Conservation (phyloP, 345 rosid species). For the Erodium maritimum region DNA sequence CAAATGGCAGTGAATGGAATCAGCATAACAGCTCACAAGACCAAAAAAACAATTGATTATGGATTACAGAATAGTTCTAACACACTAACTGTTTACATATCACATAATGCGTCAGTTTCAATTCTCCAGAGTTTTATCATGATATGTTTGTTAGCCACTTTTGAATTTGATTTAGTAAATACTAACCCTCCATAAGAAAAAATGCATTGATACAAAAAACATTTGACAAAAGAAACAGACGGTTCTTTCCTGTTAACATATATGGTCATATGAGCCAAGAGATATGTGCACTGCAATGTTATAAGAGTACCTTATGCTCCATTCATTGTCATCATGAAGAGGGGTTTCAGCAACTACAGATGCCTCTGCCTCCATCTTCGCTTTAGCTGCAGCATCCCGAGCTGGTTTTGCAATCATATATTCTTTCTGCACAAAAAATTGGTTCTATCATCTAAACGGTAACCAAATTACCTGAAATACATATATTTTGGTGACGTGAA, state of each 20-base stretch:
- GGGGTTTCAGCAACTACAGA: constrained; percentile 31
- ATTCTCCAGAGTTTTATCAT: not conserved
- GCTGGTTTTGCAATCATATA: constrained; percentile 62
- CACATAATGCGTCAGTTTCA: not conserved
- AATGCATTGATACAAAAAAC: not conserved
- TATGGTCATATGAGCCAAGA: not conserved
- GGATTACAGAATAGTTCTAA: not conserved
- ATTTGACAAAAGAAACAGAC: not conserved
- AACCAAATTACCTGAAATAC: constrained; percentile 6
- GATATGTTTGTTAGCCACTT: not conserved
- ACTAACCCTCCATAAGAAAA: not conserved
- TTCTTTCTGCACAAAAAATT: constrained; percentile 47
- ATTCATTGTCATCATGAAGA: constrained; percentile 78
- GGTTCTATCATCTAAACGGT: constrained; percentile 1
- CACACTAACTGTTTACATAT: not conserved
- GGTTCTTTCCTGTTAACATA: not conserved
- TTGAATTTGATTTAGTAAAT: not conserved
- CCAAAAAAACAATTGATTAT: not conserved
- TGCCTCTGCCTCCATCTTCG: constrained; percentile 72
- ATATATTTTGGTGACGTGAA: constrained; percentile 7
- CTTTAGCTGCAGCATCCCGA: constrained; percentile 84
- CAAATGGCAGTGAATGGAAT: too few species aligned
- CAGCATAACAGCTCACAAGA: not conserved
- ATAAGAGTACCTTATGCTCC: constrained; percentile 71
- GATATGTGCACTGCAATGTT: not conserved